Evolutionary conservation across 2,329 filamentous ascomycete species (phyloP).

Genomic region (Xylariaceae sp.): DNA sequence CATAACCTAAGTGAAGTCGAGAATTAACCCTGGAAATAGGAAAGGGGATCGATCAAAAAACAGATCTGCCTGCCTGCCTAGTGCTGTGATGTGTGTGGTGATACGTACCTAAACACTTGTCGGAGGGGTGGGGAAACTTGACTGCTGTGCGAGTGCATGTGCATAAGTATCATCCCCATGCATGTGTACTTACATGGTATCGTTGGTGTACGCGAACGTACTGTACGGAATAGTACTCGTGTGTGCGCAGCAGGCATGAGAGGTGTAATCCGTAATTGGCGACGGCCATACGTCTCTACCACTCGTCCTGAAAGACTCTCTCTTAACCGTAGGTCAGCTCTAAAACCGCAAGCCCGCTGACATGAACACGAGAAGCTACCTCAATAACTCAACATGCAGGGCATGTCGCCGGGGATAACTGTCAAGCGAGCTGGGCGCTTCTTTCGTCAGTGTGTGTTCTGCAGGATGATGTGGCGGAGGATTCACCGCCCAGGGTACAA

Average conservation of each 20-base stretch:
- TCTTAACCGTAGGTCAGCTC: neutral
- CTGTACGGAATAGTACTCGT: neutral
- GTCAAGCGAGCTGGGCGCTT: slow-evolving; percentile 16
- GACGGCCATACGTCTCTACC: too few relatives aligned
- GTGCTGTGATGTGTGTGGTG: neutral
- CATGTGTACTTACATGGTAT: slow-evolving; percentile 2
- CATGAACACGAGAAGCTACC: slow-evolving; percentile 9
- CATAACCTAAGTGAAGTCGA: neutral
- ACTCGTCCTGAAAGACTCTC: too few relatives aligned
- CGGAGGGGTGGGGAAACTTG: slow-evolving; percentile 14
- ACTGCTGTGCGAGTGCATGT: slow-evolving; percentile 14
- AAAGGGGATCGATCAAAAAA: neutral
- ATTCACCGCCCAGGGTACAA: slow-evolving; percentile 19
- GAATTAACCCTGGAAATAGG: slow-evolving; percentile 1
- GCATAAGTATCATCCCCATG: slow-evolving; percentile 11
- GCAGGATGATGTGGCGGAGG: slow-evolving; percentile 22
- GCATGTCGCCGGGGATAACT: slow-evolving; percentile 13
- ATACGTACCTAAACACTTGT: slow-evolving; percentile 1
- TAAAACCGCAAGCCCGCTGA: neutral
- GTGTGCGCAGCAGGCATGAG: neutral
- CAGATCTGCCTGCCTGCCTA: neutral
- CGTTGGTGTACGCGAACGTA: neutral
- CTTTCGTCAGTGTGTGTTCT: slow-evolving; percentile 15
- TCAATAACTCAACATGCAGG: slow-evolving; percentile 10
- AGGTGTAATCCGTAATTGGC: too few relatives aligned